These are phyloP conservation scores for Globisporangium recalcitrans DNA, from an alignment of 352 stramenopile genomes.

Conservation along the genomic window DNA sequence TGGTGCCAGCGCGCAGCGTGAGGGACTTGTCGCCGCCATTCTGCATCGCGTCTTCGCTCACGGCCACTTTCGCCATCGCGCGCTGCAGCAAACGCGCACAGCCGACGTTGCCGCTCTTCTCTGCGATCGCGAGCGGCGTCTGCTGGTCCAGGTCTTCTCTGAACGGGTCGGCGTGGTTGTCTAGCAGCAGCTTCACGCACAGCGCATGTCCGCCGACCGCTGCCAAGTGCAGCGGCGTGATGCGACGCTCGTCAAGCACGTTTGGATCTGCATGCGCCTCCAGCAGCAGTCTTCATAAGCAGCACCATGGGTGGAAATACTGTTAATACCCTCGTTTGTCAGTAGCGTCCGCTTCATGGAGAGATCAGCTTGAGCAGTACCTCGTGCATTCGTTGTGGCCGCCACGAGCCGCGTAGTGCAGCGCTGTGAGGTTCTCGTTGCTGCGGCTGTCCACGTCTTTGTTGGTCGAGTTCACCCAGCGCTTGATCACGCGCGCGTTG, in stretches of 20 bases:
- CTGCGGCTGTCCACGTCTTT: slow-evolving; percentile 63
- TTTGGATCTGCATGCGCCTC: slow-evolving; percentile 60
- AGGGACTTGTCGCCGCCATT: slow-evolving; percentile 31
- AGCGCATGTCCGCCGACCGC: slow-evolving; percentile 67
- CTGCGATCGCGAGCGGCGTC: slow-evolving; percentile 55
- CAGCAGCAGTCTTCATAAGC: slow-evolving; percentile 58
- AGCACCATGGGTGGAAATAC: too few species aligned
- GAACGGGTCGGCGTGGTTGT: slow-evolving; percentile 78
- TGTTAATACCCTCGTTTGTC: too few species aligned
- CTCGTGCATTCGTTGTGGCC: slow-evolving; percentile 77
- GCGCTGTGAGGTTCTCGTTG: slow-evolving; percentile 69
- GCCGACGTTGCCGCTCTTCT: slow-evolving; percentile 73
- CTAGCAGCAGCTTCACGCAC: slow-evolving; percentile 75
- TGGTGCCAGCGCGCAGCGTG: slow-evolving; percentile 53
- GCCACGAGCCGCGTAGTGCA: slow-evolving; percentile 69
- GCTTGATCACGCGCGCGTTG: slow-evolving; percentile 76
- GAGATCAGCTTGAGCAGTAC: slow-evolving; percentile 9
- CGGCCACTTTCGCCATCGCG: slow-evolving; percentile 65
- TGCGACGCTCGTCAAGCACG: slow-evolving; percentile 60
- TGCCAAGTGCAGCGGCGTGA: slow-evolving; percentile 73
- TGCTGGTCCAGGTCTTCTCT: slow-evolving; percentile 75
- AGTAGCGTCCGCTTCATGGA: neutral
- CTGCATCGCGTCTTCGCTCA: slow-evolving; percentile 35
- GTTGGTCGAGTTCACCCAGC: slow-evolving; percentile 70
- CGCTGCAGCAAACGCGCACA: slow-evolving; percentile 68